These are phyloP conservation scores for Acephala macrosclerotiorum DNA, from an alignment of 2,329 filamentous ascomycete species.

Conservation along the genomic window DNA sequence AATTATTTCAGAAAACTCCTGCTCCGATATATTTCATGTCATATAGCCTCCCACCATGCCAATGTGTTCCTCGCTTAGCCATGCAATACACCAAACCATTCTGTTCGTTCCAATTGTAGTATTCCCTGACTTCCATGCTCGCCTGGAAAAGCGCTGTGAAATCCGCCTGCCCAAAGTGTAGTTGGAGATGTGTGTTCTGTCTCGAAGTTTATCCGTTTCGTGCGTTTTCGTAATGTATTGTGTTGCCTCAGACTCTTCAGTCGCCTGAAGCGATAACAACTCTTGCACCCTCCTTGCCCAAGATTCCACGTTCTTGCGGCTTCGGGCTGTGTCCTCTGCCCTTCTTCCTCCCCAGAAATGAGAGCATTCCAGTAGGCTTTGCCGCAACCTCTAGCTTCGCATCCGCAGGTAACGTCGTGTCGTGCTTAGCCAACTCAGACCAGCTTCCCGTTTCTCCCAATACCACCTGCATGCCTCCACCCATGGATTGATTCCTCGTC, in stretches of 20 bases:
- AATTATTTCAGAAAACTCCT: slow-evolving; percentile 4
- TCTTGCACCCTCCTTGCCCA: slow-evolving; percentile 94
- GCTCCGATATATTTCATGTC: background rate
- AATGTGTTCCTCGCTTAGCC: background rate
- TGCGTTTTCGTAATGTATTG: background rate
- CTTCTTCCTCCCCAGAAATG: slow-evolving; percentile 89
- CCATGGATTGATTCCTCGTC: slow-evolving; percentile 40
- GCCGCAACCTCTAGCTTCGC: slow-evolving; percentile 61
- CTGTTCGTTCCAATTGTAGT: background rate
- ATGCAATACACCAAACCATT: slow-evolving; percentile 5
- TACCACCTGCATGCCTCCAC: slow-evolving; percentile 87
- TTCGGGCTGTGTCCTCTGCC: slow-evolving; percentile 91
- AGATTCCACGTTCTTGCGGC: slow-evolving; percentile 88
- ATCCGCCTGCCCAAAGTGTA: background rate
- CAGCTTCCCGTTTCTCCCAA: slow-evolving; percentile 89
- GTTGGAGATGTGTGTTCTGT: background rate
- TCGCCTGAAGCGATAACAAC: slow-evolving; percentile 72
- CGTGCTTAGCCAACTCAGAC: slow-evolving; percentile 88
- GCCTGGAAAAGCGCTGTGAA: background rate
- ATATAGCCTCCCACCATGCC: background rate
- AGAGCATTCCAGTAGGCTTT: slow-evolving; percentile 82
- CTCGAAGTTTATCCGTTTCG: background rate
- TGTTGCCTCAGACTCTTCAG: slow-evolving; percentile 31
- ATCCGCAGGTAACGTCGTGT: slow-evolving; percentile 75
- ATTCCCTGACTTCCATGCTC: background rate